phyloP scores from a whole-genome alignment of 176 grass and related monocot genomes.

The Aegilops umbellulata region DNA sequence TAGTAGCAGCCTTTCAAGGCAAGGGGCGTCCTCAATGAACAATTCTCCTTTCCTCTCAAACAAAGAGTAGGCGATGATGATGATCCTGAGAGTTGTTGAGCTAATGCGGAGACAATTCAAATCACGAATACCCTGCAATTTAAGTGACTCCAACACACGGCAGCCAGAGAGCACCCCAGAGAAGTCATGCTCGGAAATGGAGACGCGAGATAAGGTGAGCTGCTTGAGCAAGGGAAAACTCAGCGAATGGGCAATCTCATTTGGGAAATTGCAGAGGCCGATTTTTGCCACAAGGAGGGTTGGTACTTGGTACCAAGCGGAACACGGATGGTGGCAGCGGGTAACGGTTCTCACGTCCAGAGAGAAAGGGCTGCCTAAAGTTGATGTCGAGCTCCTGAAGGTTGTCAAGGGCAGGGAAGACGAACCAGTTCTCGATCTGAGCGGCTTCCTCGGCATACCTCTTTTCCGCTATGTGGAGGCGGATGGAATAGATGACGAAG shows the following conservation, averaged over 20 bases:
- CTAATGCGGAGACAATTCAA: not conserved
- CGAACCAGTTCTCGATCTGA: not conserved
- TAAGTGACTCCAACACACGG: not conserved
- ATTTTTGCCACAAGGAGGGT: not conserved
- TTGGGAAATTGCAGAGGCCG: not conserved
- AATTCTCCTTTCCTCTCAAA: not conserved
- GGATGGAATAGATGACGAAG: not conserved
- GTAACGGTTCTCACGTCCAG: not conserved
- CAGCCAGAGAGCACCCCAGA: not conserved
- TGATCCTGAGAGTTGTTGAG: not conserved
- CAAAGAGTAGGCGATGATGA: no score
- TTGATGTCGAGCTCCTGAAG: not conserved
- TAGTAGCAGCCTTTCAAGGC: not conserved
- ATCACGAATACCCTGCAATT: not conserved
- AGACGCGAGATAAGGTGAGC: not conserved
- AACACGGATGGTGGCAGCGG: not conserved
- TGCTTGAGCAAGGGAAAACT: not conserved
- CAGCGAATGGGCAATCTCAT: not conserved
- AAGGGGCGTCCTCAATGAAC: not conserved
- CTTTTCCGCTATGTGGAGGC: not conserved
- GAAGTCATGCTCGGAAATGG: not conserved
- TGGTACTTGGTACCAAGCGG: not conserved
- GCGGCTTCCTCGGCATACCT: not conserved
- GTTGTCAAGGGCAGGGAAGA: not conserved
- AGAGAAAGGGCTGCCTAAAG: not conserved